Evolutionary conservation across 495 filamentous ascomycete genomes (phyloP), one percentile per base, ranked within the genome.

Genomic region (Chaetomium tenue): DNA sequence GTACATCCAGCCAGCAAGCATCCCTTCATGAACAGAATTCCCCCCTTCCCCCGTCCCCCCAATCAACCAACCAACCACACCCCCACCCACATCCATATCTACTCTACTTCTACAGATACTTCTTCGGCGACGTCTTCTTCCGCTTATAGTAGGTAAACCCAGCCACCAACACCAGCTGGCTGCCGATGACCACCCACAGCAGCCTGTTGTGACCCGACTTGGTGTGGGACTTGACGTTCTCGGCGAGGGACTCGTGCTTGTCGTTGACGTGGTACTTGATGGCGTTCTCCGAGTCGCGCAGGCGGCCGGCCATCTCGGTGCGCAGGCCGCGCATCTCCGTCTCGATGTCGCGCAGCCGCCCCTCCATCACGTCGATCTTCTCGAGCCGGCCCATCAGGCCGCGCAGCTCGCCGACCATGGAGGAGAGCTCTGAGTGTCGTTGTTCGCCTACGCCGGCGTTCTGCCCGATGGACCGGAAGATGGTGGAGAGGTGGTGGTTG

Each of bases 101-200:
- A 44, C 39, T 60, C 58, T 2, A n/a, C 33, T 8, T 5, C 37
- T 67, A 98, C 68, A 98, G 77, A 76, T 92, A 98, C 75, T 98
- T 98, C 86, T 97, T 97, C 39, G 92, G 91, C 71, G 84, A 82
- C 64, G 83, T 85, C 76, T 89, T 88, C 67, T 88, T 85, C 65
- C 87, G 81, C 82, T 97, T 96, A 77, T 98, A 97, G 52, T 88
- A 71, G 23, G 93, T 70, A 75, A 92, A 98, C 20, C 79, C 83
- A 9, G 71, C 85, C 3, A 84, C 84, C 23, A 94, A 73, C 71
- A 92, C 59, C 26, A 88, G 71, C 79, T 98, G 93, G 69, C 91
- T 86, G 37, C 83, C 85, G 53, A 98, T 79, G 47, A 96, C 82
- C 42, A 92, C 75, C 73, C 89, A 82, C 63, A 96, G 79, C 68